Evolutionary conservation across 2,329 filamentous ascomycete species (phyloP), one percentile per base, ranked within the genome.

Genomic region (Pleomassaria siparia): DNA sequence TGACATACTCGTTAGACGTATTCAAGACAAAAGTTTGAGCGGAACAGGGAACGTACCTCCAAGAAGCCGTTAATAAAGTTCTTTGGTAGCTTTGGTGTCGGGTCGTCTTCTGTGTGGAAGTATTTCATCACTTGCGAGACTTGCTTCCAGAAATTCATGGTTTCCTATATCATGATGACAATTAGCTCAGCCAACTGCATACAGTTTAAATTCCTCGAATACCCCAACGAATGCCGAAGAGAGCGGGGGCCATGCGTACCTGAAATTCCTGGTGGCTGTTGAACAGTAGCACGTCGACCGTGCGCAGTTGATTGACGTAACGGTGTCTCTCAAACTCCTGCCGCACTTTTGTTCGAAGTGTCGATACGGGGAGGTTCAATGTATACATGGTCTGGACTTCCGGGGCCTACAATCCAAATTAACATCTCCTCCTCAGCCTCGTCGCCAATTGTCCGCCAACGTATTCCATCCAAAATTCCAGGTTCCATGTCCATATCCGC

Each of bases 91-190:
- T 83, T 84, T 62, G 83, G 79, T 59, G 79, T 89, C 72, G 79
- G 87, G 72, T 84, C 89, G 79, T 84, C 89, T 73, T 97, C 91
- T 63, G 85, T 81, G 70, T 91, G 85, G 81, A 97, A 99, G 76
- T 96, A 99, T 64, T 94, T 91, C 82, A 99, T 90, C 61, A 99
- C 82, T 72, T 99, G 94, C 55, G 88, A 88, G 53, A 91, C 81
- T 76, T 99, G 94, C 76, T 96, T 96, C 94, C 94, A 99, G 81
- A 88, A 99, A 78, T 99, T 99, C 80, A 99, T 84, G 44, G 89
- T 99, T 81, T 99, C 94, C 91, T 96, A 62, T 5, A 18, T 13
- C 39, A 26, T 10, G 9, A 2, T n/a, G 28, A 4, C 24, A 43
- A 33, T 43, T 46, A 36, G 37, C 43, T 28, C 26, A n/a, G 22